These are phyloP conservation scores for Austropuccinia psidii DNA, from an alignment of 1,284 basidiomycete species.

Conservation along the genomic window DNA sequence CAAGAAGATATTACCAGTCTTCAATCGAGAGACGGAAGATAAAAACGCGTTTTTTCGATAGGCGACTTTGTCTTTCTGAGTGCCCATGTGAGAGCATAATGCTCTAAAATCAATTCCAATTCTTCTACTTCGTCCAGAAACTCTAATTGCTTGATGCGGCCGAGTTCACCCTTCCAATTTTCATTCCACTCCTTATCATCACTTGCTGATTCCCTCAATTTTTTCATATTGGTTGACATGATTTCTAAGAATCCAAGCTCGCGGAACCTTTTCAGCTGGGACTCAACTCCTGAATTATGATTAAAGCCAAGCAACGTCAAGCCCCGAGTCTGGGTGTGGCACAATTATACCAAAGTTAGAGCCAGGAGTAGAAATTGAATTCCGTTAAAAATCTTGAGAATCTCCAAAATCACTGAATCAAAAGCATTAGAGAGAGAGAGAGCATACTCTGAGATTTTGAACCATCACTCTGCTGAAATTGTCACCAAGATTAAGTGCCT, in stretches of 20 bases:
- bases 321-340: conserved; percentile 56
- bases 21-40: too few relatives aligned
- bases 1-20: too few relatives aligned
- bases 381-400: conserved; percentile 61
- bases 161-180: neutral
- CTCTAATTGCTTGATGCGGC: conserved; percentile 67
- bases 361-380: conserved; percentile 55
- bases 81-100: conserved; percentile 80
- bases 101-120: conserved; percentile 71
- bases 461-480: conserved; percentile 80
- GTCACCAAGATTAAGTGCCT: conserved; percentile 79
- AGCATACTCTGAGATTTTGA: conserved; percentile 64
- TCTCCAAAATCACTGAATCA: conserved; percentile 56
- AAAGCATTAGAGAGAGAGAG: conserved; percentile 56
- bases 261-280: neutral
- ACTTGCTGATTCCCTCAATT: neutral
- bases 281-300: neutral
- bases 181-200: neutral
- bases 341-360: conserved; percentile 56
- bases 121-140: conserved; percentile 87
- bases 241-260: conserved; percentile 9
- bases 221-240: conserved; percentile 16
- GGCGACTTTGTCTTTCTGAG: too few relatives aligned
- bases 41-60: neutral
- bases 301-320: neutral